phyloP scores from a whole-genome alignment of 2,329 filamentous ascomycete genomes.

The Ciborinia camelliae region DNA sequence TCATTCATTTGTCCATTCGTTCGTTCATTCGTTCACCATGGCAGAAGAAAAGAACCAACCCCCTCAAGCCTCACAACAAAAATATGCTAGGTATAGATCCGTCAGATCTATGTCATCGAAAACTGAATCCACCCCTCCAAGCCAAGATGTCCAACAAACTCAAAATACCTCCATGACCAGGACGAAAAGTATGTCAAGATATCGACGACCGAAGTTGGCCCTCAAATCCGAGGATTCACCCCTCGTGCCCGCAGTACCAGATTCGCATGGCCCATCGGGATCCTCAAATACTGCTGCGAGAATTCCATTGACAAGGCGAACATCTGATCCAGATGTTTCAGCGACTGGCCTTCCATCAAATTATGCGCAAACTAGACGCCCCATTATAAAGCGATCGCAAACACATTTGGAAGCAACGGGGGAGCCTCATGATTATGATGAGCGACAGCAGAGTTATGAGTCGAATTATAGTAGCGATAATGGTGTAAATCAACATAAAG shows the following conservation, averaged over 20 bases:
- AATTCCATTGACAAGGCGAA: slow-evolving; percentile 5
- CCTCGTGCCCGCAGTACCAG: slow-evolving; percentile 23
- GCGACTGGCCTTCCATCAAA: not conserved
- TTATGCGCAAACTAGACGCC: slow-evolving; percentile 18
- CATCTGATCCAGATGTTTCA: slow-evolving; percentile 7
- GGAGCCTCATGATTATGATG: slow-evolving; percentile 26
- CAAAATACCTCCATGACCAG: slow-evolving; percentile 22
- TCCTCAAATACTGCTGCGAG: not conserved
- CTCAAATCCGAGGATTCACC: slow-evolving; percentile 17
- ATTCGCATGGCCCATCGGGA: not conserved
- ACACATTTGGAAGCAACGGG: slow-evolving; percentile 17
- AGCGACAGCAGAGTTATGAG: slow-evolving; percentile 16
- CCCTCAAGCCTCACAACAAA: slow-evolving; percentile 36
- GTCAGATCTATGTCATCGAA: slow-evolving; percentile 45
- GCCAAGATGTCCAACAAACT: slow-evolving; percentile 22
- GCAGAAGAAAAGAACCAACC: slow-evolving; percentile 24
- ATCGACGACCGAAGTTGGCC: slow-evolving; percentile 33
- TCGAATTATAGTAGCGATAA: slow-evolving; percentile 24
- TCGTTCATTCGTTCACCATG: slow-evolving; percentile 22
- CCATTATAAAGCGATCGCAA: slow-evolving; percentile 18
- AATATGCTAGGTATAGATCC: slow-evolving; percentile 57
- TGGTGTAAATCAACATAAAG: slow-evolving; percentile 16
- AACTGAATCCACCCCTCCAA: not conserved
- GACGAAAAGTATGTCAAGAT: slow-evolving; percentile 41
- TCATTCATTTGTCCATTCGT: too few species aligned